Evolutionary conservation across 1,139 yeast species (phyloP), one percentile per base, ranked within the genome.

Genomic region (Geotrichum histeridarum): DNA sequence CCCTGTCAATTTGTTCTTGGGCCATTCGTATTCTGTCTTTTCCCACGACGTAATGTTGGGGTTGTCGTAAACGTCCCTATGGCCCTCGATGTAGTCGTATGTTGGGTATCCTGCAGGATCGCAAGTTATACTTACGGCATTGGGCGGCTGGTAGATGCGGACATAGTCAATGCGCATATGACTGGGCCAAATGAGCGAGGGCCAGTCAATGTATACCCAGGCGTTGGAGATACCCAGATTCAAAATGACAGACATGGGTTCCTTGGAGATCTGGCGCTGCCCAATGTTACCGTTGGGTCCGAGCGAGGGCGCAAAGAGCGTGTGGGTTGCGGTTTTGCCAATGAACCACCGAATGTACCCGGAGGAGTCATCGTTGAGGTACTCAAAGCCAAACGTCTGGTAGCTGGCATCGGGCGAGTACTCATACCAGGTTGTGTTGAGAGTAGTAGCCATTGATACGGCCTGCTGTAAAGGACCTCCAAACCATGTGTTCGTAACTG

Each of bases 381-480:
- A 89, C 70, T 91, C 97, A 62, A 79, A 83, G 1, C 88, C 93
- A 66, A 79, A 90, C 42, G 75, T 77, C 70, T 93, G 98, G 75
- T 73, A 93, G 42, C 62, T 50, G 15, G 56, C 57, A 31, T 75
- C 75, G 27, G 70, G 74, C 8, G 51, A 36, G 59, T 70, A 70
- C 65, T 86, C 86, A 67, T 84, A 87, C 96, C 96, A 89, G 1
- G 82, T 74, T 6, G 77, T 73, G 68, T 86, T 87, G 57, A 87
- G 74, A 3, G 84, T 81, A 0, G 94, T 78, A 17, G 83, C 79
- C 0, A 83, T 94, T 8, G 93, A 84, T 18, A 88, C 75, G 49
- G 95, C 95, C 70, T 88, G 93, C 71, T 88, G 95, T 71, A 78
- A 80, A 0, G 93, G 91, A 44, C 95, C 94, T 59, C 96, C 96